A percentile compares a stretch with the other conserved stretches of the same genome.
phyloP scores from a whole-genome alignment of 108 stramenopile genomes.

The Hondaea fermentalgiana region DNA sequence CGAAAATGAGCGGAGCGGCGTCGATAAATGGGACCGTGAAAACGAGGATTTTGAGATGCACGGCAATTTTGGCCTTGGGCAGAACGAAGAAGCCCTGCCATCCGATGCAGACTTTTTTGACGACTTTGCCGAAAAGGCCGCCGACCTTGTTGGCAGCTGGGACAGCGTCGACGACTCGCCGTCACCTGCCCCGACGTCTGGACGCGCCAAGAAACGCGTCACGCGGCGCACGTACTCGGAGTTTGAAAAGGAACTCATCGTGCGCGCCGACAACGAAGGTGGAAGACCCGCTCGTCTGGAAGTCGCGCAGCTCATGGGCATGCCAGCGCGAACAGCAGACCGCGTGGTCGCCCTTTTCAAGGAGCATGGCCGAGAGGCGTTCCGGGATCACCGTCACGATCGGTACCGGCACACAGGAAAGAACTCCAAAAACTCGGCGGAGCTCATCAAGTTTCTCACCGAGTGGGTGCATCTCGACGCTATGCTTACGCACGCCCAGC shows the following conservation, averaged over 20 bases:
- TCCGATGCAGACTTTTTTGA: background rate
- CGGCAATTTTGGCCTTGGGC: no score
- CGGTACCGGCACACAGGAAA: background rate
- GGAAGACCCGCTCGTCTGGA: background rate
- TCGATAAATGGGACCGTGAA: no score
- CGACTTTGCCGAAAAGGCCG: background rate
- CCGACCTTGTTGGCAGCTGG: background rate
- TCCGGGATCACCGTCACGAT: background rate
- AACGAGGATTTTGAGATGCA: no score
- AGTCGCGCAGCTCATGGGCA: background rate
- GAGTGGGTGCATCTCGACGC: constrained; percentile 5
- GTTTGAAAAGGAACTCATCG: background rate
- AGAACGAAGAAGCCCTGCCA: background rate
- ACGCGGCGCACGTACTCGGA: background rate
- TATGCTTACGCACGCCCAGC: background rate
- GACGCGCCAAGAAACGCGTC: background rate
- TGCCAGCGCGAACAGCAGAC: background rate
- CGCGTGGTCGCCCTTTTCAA: constrained; percentile 2
- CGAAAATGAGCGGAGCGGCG: no score
- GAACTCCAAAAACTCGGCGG: background rate
- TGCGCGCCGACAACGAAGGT: background rate
- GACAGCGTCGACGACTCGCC: background rate
- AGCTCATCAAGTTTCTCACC: background rate
- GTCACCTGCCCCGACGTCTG: background rate
- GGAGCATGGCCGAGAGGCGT: background rate